Evolutionary conservation across 2,329 filamentous ascomycete species (phyloP).

Genomic region (Fusarium beomiforme): DNA sequence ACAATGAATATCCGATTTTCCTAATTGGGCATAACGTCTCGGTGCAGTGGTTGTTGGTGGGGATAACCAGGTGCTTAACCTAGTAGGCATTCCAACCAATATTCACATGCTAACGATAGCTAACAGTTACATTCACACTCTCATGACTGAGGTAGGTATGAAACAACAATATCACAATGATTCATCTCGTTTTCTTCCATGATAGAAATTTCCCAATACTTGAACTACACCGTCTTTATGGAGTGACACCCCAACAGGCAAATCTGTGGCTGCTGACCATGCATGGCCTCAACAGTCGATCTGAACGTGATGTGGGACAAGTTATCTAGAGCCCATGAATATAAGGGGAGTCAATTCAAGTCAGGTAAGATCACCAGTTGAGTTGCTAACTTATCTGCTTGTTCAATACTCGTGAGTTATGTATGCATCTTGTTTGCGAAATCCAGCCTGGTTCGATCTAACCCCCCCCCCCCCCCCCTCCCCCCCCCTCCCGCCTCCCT

Average conservation of each 20-base stretch:
- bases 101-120: background rate
- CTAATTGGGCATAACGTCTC: constrained; percentile 27
- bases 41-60: constrained; percentile 10
- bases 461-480: too few relatives aligned
- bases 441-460: too few relatives aligned
- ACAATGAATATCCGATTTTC: constrained; percentile 16
- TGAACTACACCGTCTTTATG: background rate
- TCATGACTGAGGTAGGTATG: too few relatives aligned
- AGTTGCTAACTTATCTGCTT: too few relatives aligned
- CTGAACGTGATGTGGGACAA: too few relatives aligned
- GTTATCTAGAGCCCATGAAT: too few relatives aligned
- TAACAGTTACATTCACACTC: background rate
- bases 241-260: background rate
- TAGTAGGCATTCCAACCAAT: background rate
- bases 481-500: too few relatives aligned
- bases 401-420: too few relatives aligned
- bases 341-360: too few relatives aligned
- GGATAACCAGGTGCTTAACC: background rate
- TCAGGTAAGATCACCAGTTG: too few relatives aligned
- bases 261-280: background rate
- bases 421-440: too few relatives aligned
- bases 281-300: background rate
- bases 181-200: background rate
- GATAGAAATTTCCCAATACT: background rate
- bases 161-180: background rate